These are phyloP conservation scores for Bimuria novae-zelandiae DNA, from an alignment of 2,329 filamentous ascomycete species.

Conservation along the genomic window DNA sequence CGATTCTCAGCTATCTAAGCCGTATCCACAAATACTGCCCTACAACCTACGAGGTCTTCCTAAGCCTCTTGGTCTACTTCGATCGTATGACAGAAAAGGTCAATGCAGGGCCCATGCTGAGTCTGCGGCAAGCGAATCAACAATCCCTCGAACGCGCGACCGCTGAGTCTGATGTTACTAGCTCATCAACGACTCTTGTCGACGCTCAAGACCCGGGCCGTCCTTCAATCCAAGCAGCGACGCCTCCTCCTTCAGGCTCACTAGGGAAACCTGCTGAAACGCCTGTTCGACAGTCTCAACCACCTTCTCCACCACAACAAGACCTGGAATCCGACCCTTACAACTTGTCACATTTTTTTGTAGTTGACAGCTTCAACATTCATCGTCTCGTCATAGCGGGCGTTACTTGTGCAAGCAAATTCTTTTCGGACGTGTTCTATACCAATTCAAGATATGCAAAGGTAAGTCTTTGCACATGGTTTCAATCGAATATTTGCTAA, in stretches of 20 bases:
- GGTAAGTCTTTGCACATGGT: slow-evolving; percentile 59
- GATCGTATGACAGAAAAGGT: slow-evolving; percentile 98
- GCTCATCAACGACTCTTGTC: slow-evolving; percentile 33
- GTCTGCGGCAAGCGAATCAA: slow-evolving; percentile 59
- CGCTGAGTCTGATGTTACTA: slow-evolving; percentile 37
- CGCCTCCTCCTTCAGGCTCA: slow-evolving; percentile 56
- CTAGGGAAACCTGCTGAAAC: slow-evolving; percentile 48
- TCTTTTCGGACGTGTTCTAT: slow-evolving; percentile 98
- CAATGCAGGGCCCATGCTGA: slow-evolving; percentile 77
- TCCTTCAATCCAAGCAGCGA: slow-evolving; percentile 50
- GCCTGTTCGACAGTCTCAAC: slow-evolving; percentile 31
- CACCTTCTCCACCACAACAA: slow-evolving; percentile 44
- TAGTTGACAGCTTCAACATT: slow-evolving; percentile 99
- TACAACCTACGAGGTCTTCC: slow-evolving; percentile 96
- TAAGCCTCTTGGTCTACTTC: slow-evolving; percentile 95
- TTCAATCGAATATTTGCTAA: slow-evolving; percentile 13
- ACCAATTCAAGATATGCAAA: slow-evolving; percentile 99
- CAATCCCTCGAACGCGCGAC: slow-evolving; percentile 48
- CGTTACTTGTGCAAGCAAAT: slow-evolving; percentile 98
- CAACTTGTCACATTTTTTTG: slow-evolving; percentile 74
- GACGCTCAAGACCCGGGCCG: slow-evolving; percentile 21
- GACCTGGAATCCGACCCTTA: slow-evolving; percentile 53
- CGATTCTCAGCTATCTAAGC: slow-evolving; percentile 91
- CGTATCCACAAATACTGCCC: slow-evolving; percentile 99
- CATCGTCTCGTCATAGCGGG: slow-evolving; percentile 95